Percentiles rank a stretch among this genome's conserved stretches.
Conservation (phyloP, 345 rosid genomes). For the Odontarrhena argentea region DNA sequence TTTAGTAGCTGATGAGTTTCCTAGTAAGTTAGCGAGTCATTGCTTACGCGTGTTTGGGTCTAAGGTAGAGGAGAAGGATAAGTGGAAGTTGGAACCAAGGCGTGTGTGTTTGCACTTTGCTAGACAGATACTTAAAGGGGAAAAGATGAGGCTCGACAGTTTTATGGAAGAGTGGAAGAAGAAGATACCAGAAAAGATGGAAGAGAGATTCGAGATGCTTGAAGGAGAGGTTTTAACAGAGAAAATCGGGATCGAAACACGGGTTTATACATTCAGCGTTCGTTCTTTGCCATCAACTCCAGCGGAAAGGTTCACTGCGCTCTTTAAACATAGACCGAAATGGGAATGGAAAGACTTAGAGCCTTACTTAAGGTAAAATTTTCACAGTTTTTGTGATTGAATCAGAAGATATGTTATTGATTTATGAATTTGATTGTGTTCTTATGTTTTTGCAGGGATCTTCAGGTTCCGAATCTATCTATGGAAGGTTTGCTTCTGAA, state of each 20-base stretch:
- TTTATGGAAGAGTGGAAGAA: constrained; percentile 73
- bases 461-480: constrained; percentile 79
- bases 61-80: constrained; percentile 45
- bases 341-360: constrained; percentile 93
- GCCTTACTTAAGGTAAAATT: constrained; percentile 73
- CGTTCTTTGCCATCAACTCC: constrained; percentile 75
- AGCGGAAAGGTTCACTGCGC: constrained; percentile 62
- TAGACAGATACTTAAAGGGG: constrained; percentile 56
- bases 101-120: constrained; percentile 78
- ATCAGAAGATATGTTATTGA: not conserved
- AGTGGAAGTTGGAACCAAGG: constrained; percentile 74
- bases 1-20: constrained; percentile 72
- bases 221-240: constrained; percentile 94
- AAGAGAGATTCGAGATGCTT: constrained; percentile 65
- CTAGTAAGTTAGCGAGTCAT: constrained; percentile 54
- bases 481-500: constrained; percentile 83
- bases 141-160: constrained; percentile 62
- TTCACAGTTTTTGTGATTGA: not conserved
- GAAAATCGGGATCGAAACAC: constrained; percentile 69
- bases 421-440: constrained; percentile 4
- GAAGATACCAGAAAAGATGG: constrained; percentile 71
- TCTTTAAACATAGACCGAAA: constrained; percentile 72
- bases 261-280: constrained; percentile 69
- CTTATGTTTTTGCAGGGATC: constrained; percentile 59
- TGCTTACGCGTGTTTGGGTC: constrained; percentile 64